A percentile compares a stretch with the other conserved stretches of the same genome.
These are phyloP conservation scores for Ballota nigra DNA, from an alignment of 257 asterid species.

Conservation along the genomic window DNA sequence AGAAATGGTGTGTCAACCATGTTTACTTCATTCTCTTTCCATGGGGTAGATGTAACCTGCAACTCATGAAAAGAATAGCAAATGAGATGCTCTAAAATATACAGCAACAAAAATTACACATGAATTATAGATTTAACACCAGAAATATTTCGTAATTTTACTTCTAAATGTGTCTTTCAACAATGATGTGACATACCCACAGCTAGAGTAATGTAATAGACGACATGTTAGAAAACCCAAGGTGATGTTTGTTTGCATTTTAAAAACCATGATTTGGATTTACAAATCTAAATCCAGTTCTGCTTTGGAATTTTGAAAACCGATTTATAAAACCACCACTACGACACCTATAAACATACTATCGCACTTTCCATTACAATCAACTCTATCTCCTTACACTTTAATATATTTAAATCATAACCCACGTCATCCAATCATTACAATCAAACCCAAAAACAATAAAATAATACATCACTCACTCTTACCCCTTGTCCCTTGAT, in stretches of 20 bases:
- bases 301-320: too few species aligned
- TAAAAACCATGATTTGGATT: too few species aligned
- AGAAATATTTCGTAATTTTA: background rate
- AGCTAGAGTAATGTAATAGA: background rate
- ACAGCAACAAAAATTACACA: background rate
- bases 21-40: conserved; percentile 92
- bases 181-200: background rate
- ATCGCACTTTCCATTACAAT: too few species aligned
- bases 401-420: too few species aligned
- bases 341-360: too few species aligned
- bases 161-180: background rate
- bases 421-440: too few species aligned
- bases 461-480: too few species aligned
- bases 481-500: too few species aligned
- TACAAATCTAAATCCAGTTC: too few species aligned
- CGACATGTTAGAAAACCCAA: background rate
- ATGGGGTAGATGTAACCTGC: conserved; percentile 86
- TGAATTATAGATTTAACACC: background rate
- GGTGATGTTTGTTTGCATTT: background rate
- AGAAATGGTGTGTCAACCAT: conserved; percentile 75
- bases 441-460: too few species aligned
- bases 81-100: conserved; percentile 15
- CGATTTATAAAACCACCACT: too few species aligned
- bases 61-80: conserved; percentile 25
- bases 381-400: too few species aligned